Evolutionary conservation across 192 early-diverging fungal species (phyloP).

Genomic region (Linnemannia hyalina): DNA sequence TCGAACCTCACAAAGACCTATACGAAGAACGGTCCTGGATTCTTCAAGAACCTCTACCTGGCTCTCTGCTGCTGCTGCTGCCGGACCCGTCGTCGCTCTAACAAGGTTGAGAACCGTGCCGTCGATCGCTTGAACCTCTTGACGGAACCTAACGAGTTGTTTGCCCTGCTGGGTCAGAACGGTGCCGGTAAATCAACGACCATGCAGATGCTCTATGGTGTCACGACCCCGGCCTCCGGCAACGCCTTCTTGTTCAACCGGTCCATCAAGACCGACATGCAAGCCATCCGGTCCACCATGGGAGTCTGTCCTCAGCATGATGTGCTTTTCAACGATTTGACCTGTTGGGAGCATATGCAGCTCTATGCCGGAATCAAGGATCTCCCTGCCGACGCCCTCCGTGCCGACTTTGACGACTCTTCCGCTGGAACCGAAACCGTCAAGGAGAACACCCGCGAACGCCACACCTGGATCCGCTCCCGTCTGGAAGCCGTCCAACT

Average conservation of each 20-base stretch:
- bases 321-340: slow-evolving; percentile 82
- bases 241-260: slow-evolving; percentile 75
- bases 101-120: slow-evolving; percentile 60
- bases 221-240: slow-evolving; percentile 71
- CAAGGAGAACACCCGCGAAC: slow-evolving; percentile 63
- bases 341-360: slow-evolving; percentile 79
- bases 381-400: slow-evolving; percentile 56
- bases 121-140: slow-evolving; percentile 62
- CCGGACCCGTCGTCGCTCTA: slow-evolving; percentile 17
- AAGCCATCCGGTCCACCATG: slow-evolving; percentile 73
- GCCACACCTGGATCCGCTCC: slow-evolving; percentile 42
- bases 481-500: slow-evolving; percentile 76
- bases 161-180: slow-evolving; percentile 81
- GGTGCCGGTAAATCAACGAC: slow-evolving; percentile 85
- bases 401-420: slow-evolving; percentile 5
- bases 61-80: slow-evolving; percentile 41
- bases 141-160: slow-evolving; percentile 64
- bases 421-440: slow-evolving; percentile 55
- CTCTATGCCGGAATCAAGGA: slow-evolving; percentile 86
- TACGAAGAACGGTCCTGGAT: slow-evolving; percentile 34
- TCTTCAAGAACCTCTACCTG: slow-evolving; percentile 39
- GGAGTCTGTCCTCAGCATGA: slow-evolving; percentile 86
- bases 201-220: slow-evolving; percentile 80
- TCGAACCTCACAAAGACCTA: slow-evolving; percentile 70
- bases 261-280: slow-evolving; percentile 68